Conservation (phyloP, 2,329 filamentous ascomycete genomes). For the Botrytis paeoniae region DNA sequence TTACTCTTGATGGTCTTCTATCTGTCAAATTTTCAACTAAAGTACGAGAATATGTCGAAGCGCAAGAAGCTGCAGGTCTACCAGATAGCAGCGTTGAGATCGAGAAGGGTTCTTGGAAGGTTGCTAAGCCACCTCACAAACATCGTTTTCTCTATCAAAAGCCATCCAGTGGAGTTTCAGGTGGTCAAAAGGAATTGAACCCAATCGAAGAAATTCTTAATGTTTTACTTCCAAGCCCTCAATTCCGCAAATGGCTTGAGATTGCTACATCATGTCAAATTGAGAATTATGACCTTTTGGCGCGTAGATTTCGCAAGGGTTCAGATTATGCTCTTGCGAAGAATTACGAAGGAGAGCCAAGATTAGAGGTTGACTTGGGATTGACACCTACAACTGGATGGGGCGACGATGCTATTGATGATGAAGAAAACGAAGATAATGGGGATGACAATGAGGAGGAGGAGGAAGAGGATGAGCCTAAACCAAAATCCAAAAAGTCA, state of each 20-base stretch:
- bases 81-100: slow-evolving; percentile 52
- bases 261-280: slow-evolving; percentile 75
- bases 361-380: slow-evolving; percentile 82
- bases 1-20: slow-evolving; percentile 77
- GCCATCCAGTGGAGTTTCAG: slow-evolving; percentile 40
- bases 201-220: slow-evolving; percentile 77
- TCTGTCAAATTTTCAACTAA: slow-evolving; percentile 71
- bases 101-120: slow-evolving; percentile 63
- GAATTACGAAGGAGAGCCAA: slow-evolving; percentile 71
- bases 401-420: slow-evolving; percentile 66
- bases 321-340: slow-evolving; percentile 92
- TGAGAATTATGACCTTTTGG: slow-evolving; percentile 72
- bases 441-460: slow-evolving; percentile 35
- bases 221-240: slow-evolving; percentile 74
- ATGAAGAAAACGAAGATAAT: slow-evolving; percentile 45
- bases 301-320: slow-evolving; percentile 81
- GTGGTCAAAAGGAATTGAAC: slow-evolving; percentile 44
- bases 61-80: slow-evolving; percentile 53
- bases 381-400: slow-evolving; percentile 84
- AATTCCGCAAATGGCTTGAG: slow-evolving; percentile 88
- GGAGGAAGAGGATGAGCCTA: slow-evolving; percentile 33
- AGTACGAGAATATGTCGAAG: slow-evolving; percentile 68
- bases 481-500: slow-evolving; percentile 22
- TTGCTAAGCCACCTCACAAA: slow-evolving; percentile 89
- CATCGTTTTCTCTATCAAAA: slow-evolving; percentile 86